Evolutionary conservation across 2,329 filamentous ascomycete species (phyloP), one percentile per base, ranked within the genome.

Genomic region (Apiospora arundinis): DNA sequence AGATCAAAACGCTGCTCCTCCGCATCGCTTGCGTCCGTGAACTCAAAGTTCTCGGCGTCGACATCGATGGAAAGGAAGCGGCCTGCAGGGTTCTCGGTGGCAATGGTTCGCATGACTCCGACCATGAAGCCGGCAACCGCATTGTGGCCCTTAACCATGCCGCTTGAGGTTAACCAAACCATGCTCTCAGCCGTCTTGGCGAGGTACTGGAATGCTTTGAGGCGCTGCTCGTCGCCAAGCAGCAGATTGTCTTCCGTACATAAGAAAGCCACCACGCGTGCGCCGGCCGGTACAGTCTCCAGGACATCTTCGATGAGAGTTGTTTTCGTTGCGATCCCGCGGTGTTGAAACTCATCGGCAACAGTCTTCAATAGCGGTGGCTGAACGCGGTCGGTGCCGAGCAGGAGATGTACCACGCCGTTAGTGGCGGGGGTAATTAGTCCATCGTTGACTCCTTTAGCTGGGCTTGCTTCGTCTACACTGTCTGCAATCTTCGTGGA

Each of bases 81-180:
- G 16, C 23, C 45, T 0, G 72, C 69, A 2, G 77, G 77, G 23
- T 79, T 78, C 69, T 80, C 78, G 2, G 74, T 76, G 18, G 56
- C 69, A 16, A 80, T 48, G 0, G 74, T 72, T 0, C 78, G 75
- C 0, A 79, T 71, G 4, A 80, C 71, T 12, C 79, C 79, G 7
- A 72, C 12, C 6, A 76, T 72, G 4, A 80, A 52, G 14, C 73
- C 75, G 4, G 66, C 74, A 16, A 74, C 70, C 6, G 78, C 74
- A 60, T 76, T 75, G 2, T 66, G 71, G 11, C 76, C 77, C 32
- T 75, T 75, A 8, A 74, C 67, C 0, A 74, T 69, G 7, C 76
- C 77, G n/a, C 70, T 70, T 12, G 60, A 70, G 2, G 76, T 78
- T 7, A 77, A 11, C 23, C 67, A 72, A 0, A 74, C 48, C 70